Conservation (phyloP, 106 monocot species). For the Vanilla planifolia region DNA sequence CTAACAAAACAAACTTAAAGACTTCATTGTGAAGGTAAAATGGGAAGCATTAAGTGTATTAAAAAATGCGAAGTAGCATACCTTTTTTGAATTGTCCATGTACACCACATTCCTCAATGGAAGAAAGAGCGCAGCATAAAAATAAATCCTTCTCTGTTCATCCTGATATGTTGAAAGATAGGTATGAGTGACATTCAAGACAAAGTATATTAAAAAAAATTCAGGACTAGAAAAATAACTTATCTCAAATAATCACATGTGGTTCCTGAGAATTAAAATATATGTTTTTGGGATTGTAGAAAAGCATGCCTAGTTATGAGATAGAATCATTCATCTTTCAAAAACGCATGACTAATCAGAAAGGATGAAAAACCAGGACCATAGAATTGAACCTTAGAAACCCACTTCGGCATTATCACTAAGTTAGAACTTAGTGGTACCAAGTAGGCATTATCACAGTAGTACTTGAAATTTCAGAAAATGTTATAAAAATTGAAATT, state of each 20-base stretch:
- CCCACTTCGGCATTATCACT: no score
- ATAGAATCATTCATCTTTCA: neutral
- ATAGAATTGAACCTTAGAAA: neutral
- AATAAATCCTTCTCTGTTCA: constrained; percentile 66
- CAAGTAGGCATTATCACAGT: no score
- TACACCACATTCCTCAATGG: constrained; percentile 54
- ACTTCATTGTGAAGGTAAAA: no score
- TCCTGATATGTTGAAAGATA: constrained; percentile 28
- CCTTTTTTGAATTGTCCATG: constrained; percentile 65
- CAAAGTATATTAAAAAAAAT: neutral
- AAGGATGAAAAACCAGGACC: neutral
- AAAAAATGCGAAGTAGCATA: constrained; percentile 9
- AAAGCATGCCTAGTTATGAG: neutral
- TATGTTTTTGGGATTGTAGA: neutral
- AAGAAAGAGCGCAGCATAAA: constrained; percentile 71
- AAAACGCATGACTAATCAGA: neutral
- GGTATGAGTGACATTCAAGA: neutral
- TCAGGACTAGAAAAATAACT: neutral
- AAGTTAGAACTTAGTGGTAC: no score
- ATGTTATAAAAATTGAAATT: no score
- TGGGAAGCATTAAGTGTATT: neutral
- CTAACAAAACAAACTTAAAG: no score
- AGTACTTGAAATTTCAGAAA: no score
- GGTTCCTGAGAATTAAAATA: neutral
- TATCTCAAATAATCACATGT: no score